phyloP scores from a whole-genome alignment of 768 basidiomycete species.

The Lepiota venenata region DNA sequence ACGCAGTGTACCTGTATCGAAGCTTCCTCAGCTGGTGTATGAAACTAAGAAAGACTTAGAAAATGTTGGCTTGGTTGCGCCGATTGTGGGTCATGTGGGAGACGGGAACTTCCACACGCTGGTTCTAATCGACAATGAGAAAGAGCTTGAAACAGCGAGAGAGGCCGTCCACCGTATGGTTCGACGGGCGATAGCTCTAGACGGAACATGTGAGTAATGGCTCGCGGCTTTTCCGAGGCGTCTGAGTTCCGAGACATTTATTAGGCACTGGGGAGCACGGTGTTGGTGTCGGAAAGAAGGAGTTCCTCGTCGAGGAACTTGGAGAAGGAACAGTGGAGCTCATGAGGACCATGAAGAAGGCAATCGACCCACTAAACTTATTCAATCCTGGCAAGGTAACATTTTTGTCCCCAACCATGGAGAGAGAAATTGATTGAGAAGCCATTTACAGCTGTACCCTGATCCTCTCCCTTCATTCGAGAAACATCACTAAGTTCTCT shows the following conservation, averaged over 20 bases:
- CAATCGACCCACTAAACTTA: slow-evolving; percentile 70
- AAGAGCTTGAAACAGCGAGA: slow-evolving; percentile 41
- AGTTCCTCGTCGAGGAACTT: slow-evolving; percentile 79
- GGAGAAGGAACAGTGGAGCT: slow-evolving; percentile 79
- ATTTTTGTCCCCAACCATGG: not conserved
- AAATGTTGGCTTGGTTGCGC: slow-evolving; percentile 50
- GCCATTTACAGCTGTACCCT: slow-evolving; percentile 13
- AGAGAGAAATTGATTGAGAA: not conserved
- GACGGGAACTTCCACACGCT: slow-evolving; percentile 57
- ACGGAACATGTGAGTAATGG: slow-evolving; percentile 61
- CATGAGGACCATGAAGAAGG: slow-evolving; percentile 79
- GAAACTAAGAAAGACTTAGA: slow-evolving; percentile 73
- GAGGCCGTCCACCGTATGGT: slow-evolving; percentile 60
- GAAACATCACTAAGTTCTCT: too few relatives aligned
- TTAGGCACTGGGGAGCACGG: slow-evolving; percentile 85
- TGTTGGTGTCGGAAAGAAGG: slow-evolving; percentile 81
- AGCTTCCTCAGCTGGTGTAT: slow-evolving; percentile 57
- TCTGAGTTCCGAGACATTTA: not conserved
- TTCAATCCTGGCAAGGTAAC: slow-evolving; percentile 84
- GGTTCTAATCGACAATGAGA: slow-evolving; percentile 54
- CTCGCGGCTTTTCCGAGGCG: not conserved
- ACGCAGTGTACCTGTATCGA: slow-evolving; percentile 57
- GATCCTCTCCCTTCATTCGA: not conserved
- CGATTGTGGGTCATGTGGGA: slow-evolving; percentile 75
- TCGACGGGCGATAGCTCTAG: slow-evolving; percentile 60